phyloP scores from a whole-genome alignment of 768 basidiomycete genomes.

The Amanita fuliginea region DNA sequence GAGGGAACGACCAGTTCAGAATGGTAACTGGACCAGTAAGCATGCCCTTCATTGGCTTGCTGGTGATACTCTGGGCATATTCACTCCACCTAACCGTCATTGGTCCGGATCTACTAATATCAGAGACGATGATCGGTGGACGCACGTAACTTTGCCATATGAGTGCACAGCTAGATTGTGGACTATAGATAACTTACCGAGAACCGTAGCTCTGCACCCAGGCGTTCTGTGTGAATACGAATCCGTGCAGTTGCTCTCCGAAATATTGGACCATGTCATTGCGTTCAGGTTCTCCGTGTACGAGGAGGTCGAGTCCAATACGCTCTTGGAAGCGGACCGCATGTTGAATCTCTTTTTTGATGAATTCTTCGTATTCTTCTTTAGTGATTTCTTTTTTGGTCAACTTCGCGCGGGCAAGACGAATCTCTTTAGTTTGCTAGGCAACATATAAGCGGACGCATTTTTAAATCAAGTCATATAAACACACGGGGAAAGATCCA shows the following conservation, averaged over 20 bases:
- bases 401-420: conserved; percentile 90
- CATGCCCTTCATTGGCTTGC: conserved; percentile 99
- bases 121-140: conserved; percentile 96
- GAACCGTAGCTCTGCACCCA: conserved; percentile 99
- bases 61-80: conserved; percentile 91
- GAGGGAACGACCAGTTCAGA: conserved; percentile 99
- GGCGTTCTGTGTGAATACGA: conserved; percentile 96
- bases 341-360: conserved; percentile 91
- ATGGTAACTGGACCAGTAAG: conserved; percentile 96
- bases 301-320: conserved; percentile 91
- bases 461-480: background rate
- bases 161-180: conserved; percentile 1
- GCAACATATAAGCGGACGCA: conserved; percentile 7
- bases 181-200: conserved; percentile 40
- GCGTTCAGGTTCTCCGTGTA: conserved; percentile 98
- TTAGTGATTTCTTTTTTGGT: conserved; percentile 82
- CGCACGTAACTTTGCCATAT: conserved; percentile 70
- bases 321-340: conserved; percentile 97
- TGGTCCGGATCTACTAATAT: conserved; percentile 83
- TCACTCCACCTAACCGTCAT: conserved; percentile 97
- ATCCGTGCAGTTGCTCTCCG: conserved; percentile 89
- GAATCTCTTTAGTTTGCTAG: conserved; percentile 98
- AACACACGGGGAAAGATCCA: conserved; percentile 88
- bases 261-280: conserved; percentile 99
- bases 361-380: conserved; percentile 91